These are phyloP conservation scores for Mycena latifolia DNA, from an alignment of 768 basidiomycete species.

Conservation along the genomic window DNA sequence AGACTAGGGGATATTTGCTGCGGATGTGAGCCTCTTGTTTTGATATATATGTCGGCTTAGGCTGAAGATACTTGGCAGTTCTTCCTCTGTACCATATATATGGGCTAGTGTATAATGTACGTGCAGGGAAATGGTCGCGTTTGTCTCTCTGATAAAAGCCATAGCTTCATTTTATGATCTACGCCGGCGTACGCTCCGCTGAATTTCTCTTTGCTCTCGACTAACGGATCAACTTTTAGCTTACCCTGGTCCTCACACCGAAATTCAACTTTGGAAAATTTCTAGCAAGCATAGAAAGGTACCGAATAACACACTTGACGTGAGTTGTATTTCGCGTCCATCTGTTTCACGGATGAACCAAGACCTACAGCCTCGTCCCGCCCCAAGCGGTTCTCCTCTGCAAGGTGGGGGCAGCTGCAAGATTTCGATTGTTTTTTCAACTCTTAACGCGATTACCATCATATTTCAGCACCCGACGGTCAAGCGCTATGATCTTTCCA, in stretches of 20 bases:
- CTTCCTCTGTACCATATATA: slow-evolving; percentile 42
- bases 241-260: slow-evolving; percentile 57
- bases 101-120: slow-evolving; percentile 39
- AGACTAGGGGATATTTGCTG: slow-evolving; percentile 57
- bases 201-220: neutral
- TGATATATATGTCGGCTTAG: too few relatives aligned
- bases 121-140: neutral
- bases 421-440: neutral
- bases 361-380: slow-evolving; percentile 45
- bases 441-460: slow-evolving; percentile 36
- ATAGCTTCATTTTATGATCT: slow-evolving; percentile 51
- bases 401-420: slow-evolving; percentile 37
- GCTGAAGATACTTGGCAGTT: slow-evolving; percentile 24
- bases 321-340: slow-evolving; percentile 19
- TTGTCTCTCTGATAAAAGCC: neutral
- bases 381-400: slow-evolving; percentile 52
- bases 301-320: slow-evolving; percentile 53
- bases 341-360: neutral
- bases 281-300: slow-evolving; percentile 53
- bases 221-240: slow-evolving; percentile 37
- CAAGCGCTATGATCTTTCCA: slow-evolving; percentile 51
- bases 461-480: slow-evolving; percentile 46
- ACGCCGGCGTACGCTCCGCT: slow-evolving; percentile 47
- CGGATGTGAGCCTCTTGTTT: slow-evolving; percentile 46
- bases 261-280: slow-evolving; percentile 59